Evolutionary conservation across 208 protist species (phyloP).

Genomic region (Wallacemonas sp.): DNA sequence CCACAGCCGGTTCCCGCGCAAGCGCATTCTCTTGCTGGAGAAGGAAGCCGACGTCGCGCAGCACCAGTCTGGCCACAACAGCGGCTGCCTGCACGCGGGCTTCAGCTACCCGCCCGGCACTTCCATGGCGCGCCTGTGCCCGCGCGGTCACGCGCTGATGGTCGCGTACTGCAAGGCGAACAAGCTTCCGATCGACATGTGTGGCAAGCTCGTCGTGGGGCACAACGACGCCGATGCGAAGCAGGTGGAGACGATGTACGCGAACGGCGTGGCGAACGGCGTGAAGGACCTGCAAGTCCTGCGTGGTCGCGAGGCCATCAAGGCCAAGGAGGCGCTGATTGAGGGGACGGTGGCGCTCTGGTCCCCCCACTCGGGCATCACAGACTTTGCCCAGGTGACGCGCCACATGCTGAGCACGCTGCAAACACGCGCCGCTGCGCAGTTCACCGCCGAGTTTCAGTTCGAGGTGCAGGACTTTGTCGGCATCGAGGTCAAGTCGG

Average conservation of each 20-base stretch:
- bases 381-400: slow-evolving; percentile 50
- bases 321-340: slow-evolving; percentile 50
- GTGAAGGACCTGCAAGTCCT: slow-evolving; percentile 55
- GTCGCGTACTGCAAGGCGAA: slow-evolving; percentile 62
- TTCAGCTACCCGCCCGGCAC: slow-evolving; percentile 70
- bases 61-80: slow-evolving; percentile 77
- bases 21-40: slow-evolving; percentile 54
- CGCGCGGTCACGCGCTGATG: slow-evolving; percentile 51
- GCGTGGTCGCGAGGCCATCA: slow-evolving; percentile 33
- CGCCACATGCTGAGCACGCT: slow-evolving; percentile 40
- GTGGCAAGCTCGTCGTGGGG: slow-evolving; percentile 82
- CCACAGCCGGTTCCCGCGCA: slow-evolving; percentile 30
- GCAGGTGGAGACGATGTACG: slow-evolving; percentile 46
- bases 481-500: slow-evolving; percentile 14
- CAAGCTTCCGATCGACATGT: slow-evolving; percentile 46
- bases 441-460: slow-evolving; percentile 29
- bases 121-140: slow-evolving; percentile 56
- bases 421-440: not conserved
- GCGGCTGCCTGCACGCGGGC: slow-evolving; percentile 72
- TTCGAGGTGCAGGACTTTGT: slow-evolving; percentile 48
- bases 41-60: slow-evolving; percentile 60
- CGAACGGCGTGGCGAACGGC: slow-evolving; percentile 56
- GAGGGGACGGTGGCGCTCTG: slow-evolving; percentile 48
- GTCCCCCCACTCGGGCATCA: slow-evolving; percentile 68
- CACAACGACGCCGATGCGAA: slow-evolving; percentile 34